A percentile compares a stretch with the other conserved stretches of the same genome.
phyloP scores from a whole-genome alignment of 2,329 filamentous ascomycete species.

The Aureobasidium sp. region DNA sequence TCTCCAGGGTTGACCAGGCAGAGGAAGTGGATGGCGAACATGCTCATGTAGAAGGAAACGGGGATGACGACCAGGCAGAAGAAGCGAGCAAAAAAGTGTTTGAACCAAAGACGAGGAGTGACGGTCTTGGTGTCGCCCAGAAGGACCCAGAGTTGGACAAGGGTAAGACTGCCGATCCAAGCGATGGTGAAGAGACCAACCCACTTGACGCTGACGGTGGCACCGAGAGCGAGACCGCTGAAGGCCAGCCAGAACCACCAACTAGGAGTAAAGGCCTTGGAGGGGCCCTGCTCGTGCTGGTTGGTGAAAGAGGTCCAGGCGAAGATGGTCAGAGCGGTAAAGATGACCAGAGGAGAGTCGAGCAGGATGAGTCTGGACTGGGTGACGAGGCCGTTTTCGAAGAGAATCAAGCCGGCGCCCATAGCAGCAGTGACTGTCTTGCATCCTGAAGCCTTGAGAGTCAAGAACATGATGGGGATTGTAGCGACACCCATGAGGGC shows the following conservation, averaged over 20 bases:
- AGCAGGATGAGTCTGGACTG: conserved; percentile 93
- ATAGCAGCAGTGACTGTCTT: conserved; percentile 77
- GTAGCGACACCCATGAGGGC: conserved; percentile 82
- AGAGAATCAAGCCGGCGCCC: conserved; percentile 81
- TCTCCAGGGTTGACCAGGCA: conserved; percentile 92
- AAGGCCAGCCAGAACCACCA: conserved; percentile 98
- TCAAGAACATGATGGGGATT: conserved; percentile 89
- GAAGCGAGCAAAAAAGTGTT: conserved; percentile 84
- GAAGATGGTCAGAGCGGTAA: conserved; percentile 84
- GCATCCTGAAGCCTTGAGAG: conserved; percentile 83
- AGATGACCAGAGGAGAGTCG: conserved; percentile 88
- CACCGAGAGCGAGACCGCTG: conserved; percentile 79
- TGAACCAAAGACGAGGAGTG: conserved; percentile 82
- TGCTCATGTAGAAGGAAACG: conserved; percentile 82
- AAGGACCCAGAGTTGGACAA: conserved; percentile 90
- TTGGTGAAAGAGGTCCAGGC: conserved; percentile 92
- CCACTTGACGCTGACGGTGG: conserved; percentile 96
- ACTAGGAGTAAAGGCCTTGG: conserved; percentile 75
- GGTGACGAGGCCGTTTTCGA: conserved; percentile 92
- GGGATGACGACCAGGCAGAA: conserved; percentile 93
- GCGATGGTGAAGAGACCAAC: conserved; percentile 97
- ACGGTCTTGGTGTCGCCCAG: conserved; percentile 85
- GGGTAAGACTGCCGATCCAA: conserved; percentile 87
- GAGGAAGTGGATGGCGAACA: conserved; percentile 95
- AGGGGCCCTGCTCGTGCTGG: conserved; percentile 87